Evolutionary conservation across 225 moss, liverwort and hornwort genomes (phyloP), one percentile per base, ranked within the genome.

Genomic region (Ulota crispa): DNA sequence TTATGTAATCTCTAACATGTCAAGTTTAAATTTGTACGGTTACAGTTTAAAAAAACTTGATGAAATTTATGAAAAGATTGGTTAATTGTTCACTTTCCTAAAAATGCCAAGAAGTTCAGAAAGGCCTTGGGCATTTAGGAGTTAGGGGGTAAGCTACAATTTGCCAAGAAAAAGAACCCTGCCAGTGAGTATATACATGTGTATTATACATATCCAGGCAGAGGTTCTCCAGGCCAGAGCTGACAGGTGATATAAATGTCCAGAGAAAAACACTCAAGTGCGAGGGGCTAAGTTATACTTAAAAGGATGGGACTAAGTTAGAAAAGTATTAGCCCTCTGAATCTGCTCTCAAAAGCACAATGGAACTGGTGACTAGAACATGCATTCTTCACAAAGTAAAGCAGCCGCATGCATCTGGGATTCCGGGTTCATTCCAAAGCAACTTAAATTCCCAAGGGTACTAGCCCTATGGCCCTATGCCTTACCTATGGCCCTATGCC

Each of bases 341-440:
- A 8, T 24, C 45, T 59, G 30, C 52, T 50, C 27, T 13, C 68
- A 68, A 73, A 84, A 79, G 79, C 37, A 28, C 50, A 50, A 50
- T 23, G 4, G 73, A 68, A 79, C 74, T 79, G 12, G 83, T 79
- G 84, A 68, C 60, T 61, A 39, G 60, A 79, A 74, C 79, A 74
- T 84, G 79, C 50, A 18, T 15, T 64, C 19, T 62, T 70, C 64
- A 39, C 23, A 18, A 63, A 13, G 45, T 45, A 45, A 45, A 71
- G 72, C 43, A 52, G 53, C 56, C 75, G n/a, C 66, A 32, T 68
- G 30, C 65, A 37, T 50, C 47, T 43, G 9, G 18, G 4, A 27
- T 0, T 50, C 47, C 31, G 9, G 18, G 4, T 41, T 0, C n/a
- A 7, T 10, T 6, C 1, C 19, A 23, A 16, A 18, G 50, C 50